phyloP scores from a whole-genome alignment of 2,329 filamentous ascomycete genomes.

The Truncatella angustata region DNA sequence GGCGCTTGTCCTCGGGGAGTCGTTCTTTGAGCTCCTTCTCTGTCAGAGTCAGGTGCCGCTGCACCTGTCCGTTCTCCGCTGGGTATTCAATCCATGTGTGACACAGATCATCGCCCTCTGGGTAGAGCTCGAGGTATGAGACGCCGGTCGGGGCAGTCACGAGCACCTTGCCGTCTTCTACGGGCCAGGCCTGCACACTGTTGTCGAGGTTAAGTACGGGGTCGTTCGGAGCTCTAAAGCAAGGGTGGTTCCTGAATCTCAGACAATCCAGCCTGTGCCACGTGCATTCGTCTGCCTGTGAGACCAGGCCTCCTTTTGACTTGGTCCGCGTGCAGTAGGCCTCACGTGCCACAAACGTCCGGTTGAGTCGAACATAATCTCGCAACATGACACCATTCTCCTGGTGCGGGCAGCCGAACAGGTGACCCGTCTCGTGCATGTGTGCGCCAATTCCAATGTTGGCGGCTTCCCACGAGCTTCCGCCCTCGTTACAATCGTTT shows the following conservation, averaged over 20 bases:
- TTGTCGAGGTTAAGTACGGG: slow-evolving; percentile 61
- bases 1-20: slow-evolving; percentile 71
- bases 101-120: slow-evolving; percentile 78
- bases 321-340: slow-evolving; percentile 85
- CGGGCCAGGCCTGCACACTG: slow-evolving; percentile 82
- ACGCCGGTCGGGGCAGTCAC: slow-evolving; percentile 79
- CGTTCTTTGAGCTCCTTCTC: slow-evolving; percentile 72
- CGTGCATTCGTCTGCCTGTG: slow-evolving; percentile 77
- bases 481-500: slow-evolving; percentile 83
- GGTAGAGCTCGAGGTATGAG: slow-evolving; percentile 79
- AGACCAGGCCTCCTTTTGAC: slow-evolving; percentile 73
- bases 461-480: slow-evolving; percentile 93
- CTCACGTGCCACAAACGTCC: slow-evolving; percentile 78
- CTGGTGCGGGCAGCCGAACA: slow-evolving; percentile 88
- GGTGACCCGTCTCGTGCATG: slow-evolving; percentile 84
- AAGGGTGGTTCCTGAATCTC: slow-evolving; percentile 86
- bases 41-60: slow-evolving; percentile 70
- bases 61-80: slow-evolving; percentile 58
- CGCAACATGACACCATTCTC: slow-evolving; percentile 89
- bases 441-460: slow-evolving; percentile 93
- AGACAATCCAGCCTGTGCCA: slow-evolving; percentile 91
- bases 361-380: slow-evolving; percentile 82
- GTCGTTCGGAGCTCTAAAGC: slow-evolving; percentile 82
- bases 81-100: slow-evolving; percentile 79
- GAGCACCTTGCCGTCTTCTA: slow-evolving; percentile 73